phyloP scores from a whole-genome alignment of 1,284 basidiomycete species.

The Malassezia vespertilionis region DNA sequence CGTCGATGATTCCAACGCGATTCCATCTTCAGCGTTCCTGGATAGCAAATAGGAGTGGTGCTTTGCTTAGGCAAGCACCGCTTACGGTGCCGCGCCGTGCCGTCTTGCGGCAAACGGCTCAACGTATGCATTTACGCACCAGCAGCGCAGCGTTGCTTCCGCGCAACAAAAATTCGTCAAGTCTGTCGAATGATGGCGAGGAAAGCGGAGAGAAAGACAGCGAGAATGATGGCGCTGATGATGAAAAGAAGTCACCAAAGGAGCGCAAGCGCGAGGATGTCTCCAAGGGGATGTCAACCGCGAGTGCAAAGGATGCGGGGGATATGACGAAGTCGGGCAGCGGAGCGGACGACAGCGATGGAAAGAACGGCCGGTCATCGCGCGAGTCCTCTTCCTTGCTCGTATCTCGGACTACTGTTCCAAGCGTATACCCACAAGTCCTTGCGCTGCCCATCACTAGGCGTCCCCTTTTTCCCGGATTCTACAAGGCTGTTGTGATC shows the following conservation, averaged over 20 bases:
- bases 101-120: background rate
- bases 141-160: conserved; percentile 17
- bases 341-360: background rate
- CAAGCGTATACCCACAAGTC: conserved; percentile 70
- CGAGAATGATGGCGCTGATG: background rate
- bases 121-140: conserved; percentile 17
- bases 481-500: conserved; percentile 57
- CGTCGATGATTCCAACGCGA: conserved; percentile 10
- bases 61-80: background rate
- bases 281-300: conserved; percentile 8
- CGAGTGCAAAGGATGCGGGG: too few relatives aligned
- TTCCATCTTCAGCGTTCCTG: conserved; percentile 6
- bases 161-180: conserved; percentile 20
- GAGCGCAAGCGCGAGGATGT: background rate
- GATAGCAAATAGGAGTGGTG: background rate
- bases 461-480: conserved; percentile 88
- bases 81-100: background rate
- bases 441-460: conserved; percentile 91
- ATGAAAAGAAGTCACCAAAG: background rate
- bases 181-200: conserved; percentile 7
- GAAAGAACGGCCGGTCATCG: background rate
- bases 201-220: conserved; percentile 13
- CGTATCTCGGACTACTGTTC: conserved; percentile 31
- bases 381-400: conserved; percentile 10
- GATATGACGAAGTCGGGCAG: background rate